These are phyloP conservation scores for Chlamydomonas applanata DNA, from an alignment of 139 green algal species.

Conservation along the genomic window DNA sequence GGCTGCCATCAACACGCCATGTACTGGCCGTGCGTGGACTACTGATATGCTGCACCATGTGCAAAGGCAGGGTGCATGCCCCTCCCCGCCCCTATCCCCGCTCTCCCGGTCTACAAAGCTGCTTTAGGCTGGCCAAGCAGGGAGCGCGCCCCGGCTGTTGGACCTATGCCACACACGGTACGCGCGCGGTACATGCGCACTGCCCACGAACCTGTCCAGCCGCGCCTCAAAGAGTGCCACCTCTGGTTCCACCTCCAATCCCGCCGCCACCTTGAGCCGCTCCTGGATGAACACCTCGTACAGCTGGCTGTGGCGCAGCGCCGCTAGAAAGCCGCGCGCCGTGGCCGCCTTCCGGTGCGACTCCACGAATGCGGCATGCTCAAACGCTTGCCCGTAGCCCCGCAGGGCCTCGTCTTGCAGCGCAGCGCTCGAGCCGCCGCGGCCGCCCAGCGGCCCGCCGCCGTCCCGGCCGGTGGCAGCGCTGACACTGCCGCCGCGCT, in stretches of 20 bases:
- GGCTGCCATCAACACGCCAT: too few relatives aligned
- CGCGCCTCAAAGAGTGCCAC: conserved; percentile 43
- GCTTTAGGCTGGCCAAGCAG: too few relatives aligned
- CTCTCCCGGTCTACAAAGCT: too few relatives aligned
- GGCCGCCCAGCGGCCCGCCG: background rate
- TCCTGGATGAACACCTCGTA: conserved; percentile 75
- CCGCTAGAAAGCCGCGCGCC: conserved; percentile 47
- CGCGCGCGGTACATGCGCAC: background rate
- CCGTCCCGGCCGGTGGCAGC: background rate
- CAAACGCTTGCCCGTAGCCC: conserved; percentile 56
- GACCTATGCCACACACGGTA: background rate
- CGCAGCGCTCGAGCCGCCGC: background rate
- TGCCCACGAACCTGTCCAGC: conserved; percentile 6
- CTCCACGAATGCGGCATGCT: conserved; percentile 55
- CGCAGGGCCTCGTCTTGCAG: background rate
- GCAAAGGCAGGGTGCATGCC: too few relatives aligned
- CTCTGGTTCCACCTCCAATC: too few relatives aligned
- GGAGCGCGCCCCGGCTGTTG: too few relatives aligned
- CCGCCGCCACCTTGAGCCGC: conserved; percentile 48
- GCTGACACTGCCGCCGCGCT: background rate
- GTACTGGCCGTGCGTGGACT: too few relatives aligned
- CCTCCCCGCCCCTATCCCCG: too few relatives aligned
- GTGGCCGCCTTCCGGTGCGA: conserved; percentile 29
- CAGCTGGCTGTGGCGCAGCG: conserved; percentile 75
- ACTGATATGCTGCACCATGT: too few relatives aligned